Conservation (phyloP, 768 basidiomycete genomes). For the Collybia sp. region DNA sequence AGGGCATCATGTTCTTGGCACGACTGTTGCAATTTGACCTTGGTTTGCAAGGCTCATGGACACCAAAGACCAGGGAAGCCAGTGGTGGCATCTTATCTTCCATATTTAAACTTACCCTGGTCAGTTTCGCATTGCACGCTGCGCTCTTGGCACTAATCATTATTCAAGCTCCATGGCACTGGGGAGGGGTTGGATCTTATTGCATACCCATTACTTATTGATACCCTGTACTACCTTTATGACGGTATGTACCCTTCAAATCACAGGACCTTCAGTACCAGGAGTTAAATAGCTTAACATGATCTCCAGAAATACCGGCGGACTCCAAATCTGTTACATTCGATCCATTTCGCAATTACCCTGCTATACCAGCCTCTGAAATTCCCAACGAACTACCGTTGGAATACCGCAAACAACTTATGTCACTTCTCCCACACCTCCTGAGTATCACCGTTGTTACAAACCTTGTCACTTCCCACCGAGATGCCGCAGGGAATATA, state of each 20-base stretch:
- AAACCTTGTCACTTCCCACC: conserved; percentile 55
- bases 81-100: conserved; percentile 34
- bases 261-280: neutral
- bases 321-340: conserved; percentile 49
- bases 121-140: conserved; percentile 27
- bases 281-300: neutral
- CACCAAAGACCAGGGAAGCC: conserved; percentile 39
- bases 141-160: neutral
- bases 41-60: conserved; percentile 60
- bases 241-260: conserved; percentile 48
- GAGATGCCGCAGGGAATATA: conserved; percentile 48
- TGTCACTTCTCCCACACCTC: conserved; percentile 51
- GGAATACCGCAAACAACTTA: conserved; percentile 53
- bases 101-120: conserved; percentile 48
- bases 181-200: conserved; percentile 51
- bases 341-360: conserved; percentile 67
- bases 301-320: conserved; percentile 49
- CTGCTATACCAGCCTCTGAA: conserved; percentile 41
- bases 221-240: conserved; percentile 68
- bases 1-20: conserved; percentile 50
- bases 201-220: conserved; percentile 61
- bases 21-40: conserved; percentile 72
- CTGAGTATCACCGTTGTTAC: conserved; percentile 46
- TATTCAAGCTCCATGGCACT: conserved; percentile 39
- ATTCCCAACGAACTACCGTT: conserved; percentile 53